These are phyloP conservation scores for Chytriomyces sp. DNA, from an alignment of 192 early-diverging fungal genomes.

Conservation along the genomic window DNA sequence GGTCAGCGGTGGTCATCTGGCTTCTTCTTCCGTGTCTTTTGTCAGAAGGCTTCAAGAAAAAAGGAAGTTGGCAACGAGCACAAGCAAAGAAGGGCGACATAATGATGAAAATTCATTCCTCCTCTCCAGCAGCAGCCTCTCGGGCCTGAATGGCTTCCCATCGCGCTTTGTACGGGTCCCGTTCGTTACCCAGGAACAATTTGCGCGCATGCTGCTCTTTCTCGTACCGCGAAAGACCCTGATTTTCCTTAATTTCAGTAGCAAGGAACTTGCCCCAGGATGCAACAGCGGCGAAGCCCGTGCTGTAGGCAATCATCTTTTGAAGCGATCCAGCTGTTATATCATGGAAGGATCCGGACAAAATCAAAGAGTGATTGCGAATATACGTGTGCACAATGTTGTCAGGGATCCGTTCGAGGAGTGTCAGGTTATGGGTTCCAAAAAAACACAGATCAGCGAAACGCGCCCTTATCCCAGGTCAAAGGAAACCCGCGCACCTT, in stretches of 20 bases:
- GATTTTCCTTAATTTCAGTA: conserved; percentile 9
- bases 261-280: conserved; percentile 25
- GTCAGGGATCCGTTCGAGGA: no score
- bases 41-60: no score
- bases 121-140: conserved; percentile 8
- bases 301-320: conserved; percentile 22
- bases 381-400: no score
- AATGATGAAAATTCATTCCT: no score
- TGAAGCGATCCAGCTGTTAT: conserved; percentile 12
- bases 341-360: background rate
- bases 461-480: background rate
- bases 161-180: conserved; percentile 26
- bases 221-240: background rate
- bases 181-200: conserved; percentile 9
- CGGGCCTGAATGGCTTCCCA: conserved; percentile 24
- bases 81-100: no score
- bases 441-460: background rate
- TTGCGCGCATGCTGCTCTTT: background rate
- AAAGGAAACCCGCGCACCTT: background rate
- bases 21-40: no score
- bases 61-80: no score
- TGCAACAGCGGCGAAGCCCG: background rate
- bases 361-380: background rate
- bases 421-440: background rate
- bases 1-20: no score